Percentiles rank a stretch among this genome's conserved stretches.
These are phyloP conservation scores for Elongisporangium anandrum DNA, from an alignment of 352 stramenopile genomes.

Conservation along the genomic window DNA sequence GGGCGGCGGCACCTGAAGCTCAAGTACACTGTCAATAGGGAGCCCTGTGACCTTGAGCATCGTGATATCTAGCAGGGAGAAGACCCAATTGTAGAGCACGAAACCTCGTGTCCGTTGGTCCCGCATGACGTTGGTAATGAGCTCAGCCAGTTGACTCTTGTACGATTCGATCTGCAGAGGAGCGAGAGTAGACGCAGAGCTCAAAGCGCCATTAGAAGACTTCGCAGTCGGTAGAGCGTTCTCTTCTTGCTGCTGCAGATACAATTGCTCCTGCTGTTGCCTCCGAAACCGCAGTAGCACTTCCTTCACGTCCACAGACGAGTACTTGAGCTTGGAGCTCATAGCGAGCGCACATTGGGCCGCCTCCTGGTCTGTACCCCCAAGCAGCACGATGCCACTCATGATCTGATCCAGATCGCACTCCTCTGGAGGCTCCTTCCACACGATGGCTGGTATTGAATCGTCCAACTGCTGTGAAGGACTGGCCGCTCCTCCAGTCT, in stretches of 20 bases:
- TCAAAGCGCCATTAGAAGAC: background rate
- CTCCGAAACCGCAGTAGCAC: conserved; percentile 17
- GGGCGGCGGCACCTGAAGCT: conserved; percentile 26
- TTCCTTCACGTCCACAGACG: conserved; percentile 31
- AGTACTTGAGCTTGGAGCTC: conserved; percentile 37
- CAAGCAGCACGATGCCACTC: conserved; percentile 43
- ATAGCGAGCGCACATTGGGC: conserved; percentile 31
- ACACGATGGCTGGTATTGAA: conserved; percentile 4
- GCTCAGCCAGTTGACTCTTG: conserved; percentile 4
- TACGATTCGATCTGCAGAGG: conserved; percentile 20
- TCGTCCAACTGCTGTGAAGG: no score
- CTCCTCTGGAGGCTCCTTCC: conserved; percentile 9
- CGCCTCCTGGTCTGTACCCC: conserved; percentile 29
- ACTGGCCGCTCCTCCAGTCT: no score
- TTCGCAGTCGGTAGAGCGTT: no score
- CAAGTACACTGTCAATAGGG: conserved; percentile 49
- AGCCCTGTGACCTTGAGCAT: conserved; percentile 38
- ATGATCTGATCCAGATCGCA: conserved; percentile 48
- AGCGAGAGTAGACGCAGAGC: no score
- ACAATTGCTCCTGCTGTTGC: conserved; percentile 11
- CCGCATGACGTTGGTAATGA: conserved; percentile 13
- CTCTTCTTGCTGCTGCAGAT: conserved; percentile 3
- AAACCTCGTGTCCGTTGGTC: conserved; percentile 24
- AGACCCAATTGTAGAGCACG: conserved; percentile 56
- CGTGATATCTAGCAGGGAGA: conserved; percentile 36